These are phyloP conservation scores for Tetrahymena malaccensis DNA, from an alignment of 73 alveolate genomes.

Conservation along the genomic window DNA sequence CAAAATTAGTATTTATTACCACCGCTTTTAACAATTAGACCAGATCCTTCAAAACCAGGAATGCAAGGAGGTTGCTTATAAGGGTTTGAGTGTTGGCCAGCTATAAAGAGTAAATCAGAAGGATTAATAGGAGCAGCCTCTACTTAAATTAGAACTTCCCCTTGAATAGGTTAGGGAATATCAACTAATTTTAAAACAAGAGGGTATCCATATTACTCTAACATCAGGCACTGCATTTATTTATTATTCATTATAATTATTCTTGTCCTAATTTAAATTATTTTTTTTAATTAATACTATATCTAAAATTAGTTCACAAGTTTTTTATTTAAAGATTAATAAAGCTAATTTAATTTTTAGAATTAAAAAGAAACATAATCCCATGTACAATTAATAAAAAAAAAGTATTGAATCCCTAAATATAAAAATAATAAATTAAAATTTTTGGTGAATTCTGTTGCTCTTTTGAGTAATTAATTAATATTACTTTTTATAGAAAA, in stretches of 20 bases:
- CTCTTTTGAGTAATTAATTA: too few relatives aligned
- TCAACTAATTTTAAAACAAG: conserved; percentile 4
- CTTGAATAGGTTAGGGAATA: conserved; percentile 41
- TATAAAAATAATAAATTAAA: too few relatives aligned
- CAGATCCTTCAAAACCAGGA: conserved; percentile 68
- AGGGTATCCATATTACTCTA: neutral
- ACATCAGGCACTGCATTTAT: neutral
- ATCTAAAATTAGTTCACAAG: too few relatives aligned
- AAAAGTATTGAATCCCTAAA: too few relatives aligned
- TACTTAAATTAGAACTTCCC: conserved; percentile 53
- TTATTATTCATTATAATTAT: neutral
- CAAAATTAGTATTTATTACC: neutral
- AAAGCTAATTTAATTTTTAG: too few relatives aligned
- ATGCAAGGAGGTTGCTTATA: conserved; percentile 10
- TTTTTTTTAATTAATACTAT: neutral
- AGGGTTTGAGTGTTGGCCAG: conserved; percentile 20
- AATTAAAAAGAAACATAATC: too few relatives aligned
- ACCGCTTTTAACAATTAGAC: conserved; percentile 15
- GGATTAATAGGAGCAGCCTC: conserved; percentile 70
- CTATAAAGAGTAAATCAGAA: conserved; percentile 19
- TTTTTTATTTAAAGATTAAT: too few relatives aligned
- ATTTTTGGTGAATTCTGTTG: too few relatives aligned
- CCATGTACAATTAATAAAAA: too few relatives aligned
- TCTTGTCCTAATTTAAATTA: neutral
- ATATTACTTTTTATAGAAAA: too few relatives aligned